These are phyloP conservation scores for Paramecium pentaurelia DNA, from an alignment of 73 alveolate genomes.

Conservation along the genomic window DNA sequence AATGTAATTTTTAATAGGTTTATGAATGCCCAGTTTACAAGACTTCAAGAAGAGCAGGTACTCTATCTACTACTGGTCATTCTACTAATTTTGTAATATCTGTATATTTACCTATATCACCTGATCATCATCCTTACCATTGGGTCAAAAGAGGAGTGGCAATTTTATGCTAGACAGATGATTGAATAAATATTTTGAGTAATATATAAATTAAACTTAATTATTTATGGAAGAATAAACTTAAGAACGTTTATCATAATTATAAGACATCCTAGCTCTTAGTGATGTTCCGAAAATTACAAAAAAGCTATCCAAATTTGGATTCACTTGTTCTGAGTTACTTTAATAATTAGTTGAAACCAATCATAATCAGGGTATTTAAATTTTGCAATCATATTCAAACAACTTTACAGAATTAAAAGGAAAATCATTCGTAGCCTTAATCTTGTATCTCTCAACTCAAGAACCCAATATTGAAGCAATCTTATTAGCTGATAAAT, in stretches of 20 bases:
- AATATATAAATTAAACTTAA: not conserved
- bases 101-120: conserved; percentile 91
- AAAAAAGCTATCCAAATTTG: not conserved
- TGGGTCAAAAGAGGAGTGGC: conserved; percentile 99
- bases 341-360: not conserved
- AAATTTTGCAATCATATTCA: not conserved
- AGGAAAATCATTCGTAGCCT: not conserved
- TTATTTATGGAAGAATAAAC: not conserved
- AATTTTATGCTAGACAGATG: conserved; percentile 90
- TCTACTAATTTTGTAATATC: conserved; percentile 98
- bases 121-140: conserved; percentile 86
- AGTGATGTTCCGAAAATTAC: not conserved
- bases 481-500: not conserved
- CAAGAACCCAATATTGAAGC: not conserved
- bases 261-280: not conserved
- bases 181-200: conserved; percentile 63
- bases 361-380: not conserved
- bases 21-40: conserved; percentile 95
- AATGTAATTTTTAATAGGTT: conserved; percentile 64
- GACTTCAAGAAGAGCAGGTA: conserved; percentile 99
- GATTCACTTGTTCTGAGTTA: not conserved
- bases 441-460: not conserved
- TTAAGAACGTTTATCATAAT: not conserved
- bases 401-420: not conserved
- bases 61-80: conserved; percentile 98